These are phyloP conservation scores for Eucalyptus leucophloia DNA, from an alignment of 345 rosid species.

Conservation along the genomic window DNA sequence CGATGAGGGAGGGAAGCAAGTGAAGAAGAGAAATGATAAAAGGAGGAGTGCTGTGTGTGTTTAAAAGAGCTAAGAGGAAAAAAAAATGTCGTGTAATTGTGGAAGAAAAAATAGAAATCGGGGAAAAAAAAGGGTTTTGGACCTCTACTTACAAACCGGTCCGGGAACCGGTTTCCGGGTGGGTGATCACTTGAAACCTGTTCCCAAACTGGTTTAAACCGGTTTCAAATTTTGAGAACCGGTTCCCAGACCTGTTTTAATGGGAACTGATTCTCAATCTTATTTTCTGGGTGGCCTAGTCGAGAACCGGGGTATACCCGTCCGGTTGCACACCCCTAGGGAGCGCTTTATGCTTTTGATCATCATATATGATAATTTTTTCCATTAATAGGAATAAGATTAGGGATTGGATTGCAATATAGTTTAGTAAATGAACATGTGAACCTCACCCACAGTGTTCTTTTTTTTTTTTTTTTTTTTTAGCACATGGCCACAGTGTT, in stretches of 20 bases:
- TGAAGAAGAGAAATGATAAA: no score
- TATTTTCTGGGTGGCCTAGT: fast-evolving
- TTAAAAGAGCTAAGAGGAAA: no score
- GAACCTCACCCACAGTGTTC: not conserved
- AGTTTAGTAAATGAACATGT: not conserved
- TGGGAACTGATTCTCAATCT: fast-evolving
- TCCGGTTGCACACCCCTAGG: fast-evolving
- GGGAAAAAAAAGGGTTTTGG: no score
- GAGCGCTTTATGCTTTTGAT: not conserved
- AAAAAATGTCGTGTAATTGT: no score
- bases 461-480: not conserved
- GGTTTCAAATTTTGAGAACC: no score
- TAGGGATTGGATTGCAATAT: not conserved
- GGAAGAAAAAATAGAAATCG: no score
- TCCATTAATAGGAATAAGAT: not conserved
- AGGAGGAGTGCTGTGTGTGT: no score
- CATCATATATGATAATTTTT: not conserved
- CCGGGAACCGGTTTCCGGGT: fast-evolving
- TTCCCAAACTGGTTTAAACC: fast-evolving
- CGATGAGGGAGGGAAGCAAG: no score
- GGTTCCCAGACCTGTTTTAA: no score
- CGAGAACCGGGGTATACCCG: fast-evolving
- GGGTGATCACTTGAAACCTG: no score
- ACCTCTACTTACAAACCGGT: no score
- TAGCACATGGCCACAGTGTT: not conserved